Evolutionary conservation across 169 alveolate species (phyloP).

Genomic region (Theileria parva): DNA sequence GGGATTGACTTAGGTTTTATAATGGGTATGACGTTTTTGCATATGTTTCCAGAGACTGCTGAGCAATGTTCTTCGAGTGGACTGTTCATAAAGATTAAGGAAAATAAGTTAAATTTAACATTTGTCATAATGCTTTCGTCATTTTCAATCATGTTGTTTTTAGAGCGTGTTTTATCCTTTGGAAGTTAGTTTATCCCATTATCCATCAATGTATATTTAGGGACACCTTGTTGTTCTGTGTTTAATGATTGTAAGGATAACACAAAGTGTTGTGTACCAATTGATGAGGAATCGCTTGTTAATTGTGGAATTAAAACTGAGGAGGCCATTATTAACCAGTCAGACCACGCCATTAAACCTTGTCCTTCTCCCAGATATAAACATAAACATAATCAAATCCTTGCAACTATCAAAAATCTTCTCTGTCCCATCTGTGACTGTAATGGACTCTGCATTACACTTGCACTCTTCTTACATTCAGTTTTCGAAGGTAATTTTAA

Average conservation of each 20-base stretch:
- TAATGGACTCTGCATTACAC: slow-evolving; percentile 62
- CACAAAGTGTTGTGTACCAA: slow-evolving; percentile 16
- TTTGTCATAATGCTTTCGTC: slow-evolving; percentile 27
- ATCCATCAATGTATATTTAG: background rate
- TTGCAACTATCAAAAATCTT: slow-evolving; percentile 33
- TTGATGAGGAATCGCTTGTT: background rate
- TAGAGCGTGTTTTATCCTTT: slow-evolving; percentile 56
- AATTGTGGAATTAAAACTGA: background rate
- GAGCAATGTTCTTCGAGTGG: slow-evolving; percentile 18
- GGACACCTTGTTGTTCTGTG: slow-evolving; percentile 56
- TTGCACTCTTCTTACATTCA: slow-evolving; percentile 59
- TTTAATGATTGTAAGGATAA: slow-evolving; percentile 44
- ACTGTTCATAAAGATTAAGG: slow-evolving; percentile 19
- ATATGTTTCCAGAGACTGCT: slow-evolving; percentile 65
- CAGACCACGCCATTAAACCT: background rate
- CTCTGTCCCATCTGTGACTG: slow-evolving; percentile 65
- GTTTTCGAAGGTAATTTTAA: slow-evolving; percentile 53
- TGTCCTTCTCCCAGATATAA: slow-evolving; percentile 14
- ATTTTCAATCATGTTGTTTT: slow-evolving; percentile 45
- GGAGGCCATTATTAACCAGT: background rate
- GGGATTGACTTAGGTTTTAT: slow-evolving; percentile 29
- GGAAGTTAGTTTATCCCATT: slow-evolving; percentile 34
- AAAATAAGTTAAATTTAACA: slow-evolving; percentile 22
- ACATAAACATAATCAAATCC: slow-evolving; percentile 30
- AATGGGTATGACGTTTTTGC: slow-evolving; percentile 62